phyloP scores from a whole-genome alignment of 2,329 filamentous ascomycete species.

The Ciborinia camelliae region DNA sequence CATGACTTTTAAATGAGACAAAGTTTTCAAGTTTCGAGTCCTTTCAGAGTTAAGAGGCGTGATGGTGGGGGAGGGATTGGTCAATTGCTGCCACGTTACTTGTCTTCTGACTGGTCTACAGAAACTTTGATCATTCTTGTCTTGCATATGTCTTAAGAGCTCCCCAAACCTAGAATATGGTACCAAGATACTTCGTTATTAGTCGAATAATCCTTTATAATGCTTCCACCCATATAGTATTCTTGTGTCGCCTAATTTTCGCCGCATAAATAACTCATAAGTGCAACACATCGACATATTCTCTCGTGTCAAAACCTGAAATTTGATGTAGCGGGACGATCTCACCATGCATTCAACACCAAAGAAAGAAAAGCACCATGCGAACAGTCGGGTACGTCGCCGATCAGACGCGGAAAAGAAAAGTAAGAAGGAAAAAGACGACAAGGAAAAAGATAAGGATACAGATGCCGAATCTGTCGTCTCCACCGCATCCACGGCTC shows the following conservation, averaged over 20 bases:
- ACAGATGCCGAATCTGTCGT: slow-evolving; percentile 28
- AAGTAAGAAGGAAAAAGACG: slow-evolving; percentile 30
- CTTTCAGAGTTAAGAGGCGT: not conserved
- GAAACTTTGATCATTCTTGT: not conserved
- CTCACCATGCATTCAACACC: slow-evolving; percentile 26
- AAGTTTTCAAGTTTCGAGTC: not conserved
- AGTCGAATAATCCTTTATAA: not conserved
- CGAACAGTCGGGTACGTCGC: slow-evolving; percentile 29
- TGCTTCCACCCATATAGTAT: not conserved
- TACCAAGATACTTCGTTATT: not conserved
- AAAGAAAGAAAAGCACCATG: slow-evolving; percentile 32
- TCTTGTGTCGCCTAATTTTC: not conserved
- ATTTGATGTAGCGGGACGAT: slow-evolving; percentile 20
- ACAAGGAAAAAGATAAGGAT: slow-evolving; percentile 29
- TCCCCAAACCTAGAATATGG: not conserved
- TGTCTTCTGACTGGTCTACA: not conserved
- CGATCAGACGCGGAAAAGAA: slow-evolving; percentile 29
- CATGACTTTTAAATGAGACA: slow-evolving; percentile 6
- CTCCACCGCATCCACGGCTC: slow-evolving; percentile 23
- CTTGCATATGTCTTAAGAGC: not conserved
- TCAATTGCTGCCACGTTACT: slow-evolving; percentile 26
- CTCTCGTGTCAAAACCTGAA: not conserved
- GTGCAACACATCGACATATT: not conserved
- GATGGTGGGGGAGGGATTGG: slow-evolving; percentile 24
- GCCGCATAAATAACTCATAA: not conserved